Evolutionary conservation across 179 eudicot species (phyloP).

Genomic region (Drosera spatulata): DNA sequence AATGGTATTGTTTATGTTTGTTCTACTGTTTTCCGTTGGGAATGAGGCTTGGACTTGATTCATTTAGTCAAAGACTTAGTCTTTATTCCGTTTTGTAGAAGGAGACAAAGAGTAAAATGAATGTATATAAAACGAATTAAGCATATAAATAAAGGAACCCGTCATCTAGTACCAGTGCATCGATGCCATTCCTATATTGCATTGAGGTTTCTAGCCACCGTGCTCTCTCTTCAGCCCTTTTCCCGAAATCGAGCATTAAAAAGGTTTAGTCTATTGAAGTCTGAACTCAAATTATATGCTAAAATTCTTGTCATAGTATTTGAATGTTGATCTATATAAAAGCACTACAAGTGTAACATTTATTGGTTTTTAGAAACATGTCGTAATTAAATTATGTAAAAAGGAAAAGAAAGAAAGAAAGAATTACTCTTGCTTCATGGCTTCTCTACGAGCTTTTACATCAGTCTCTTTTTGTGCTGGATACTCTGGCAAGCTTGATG

Average conservation of each 20-base stretch:
- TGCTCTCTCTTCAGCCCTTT: constrained; percentile 46
- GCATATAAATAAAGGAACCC: constrained; percentile 24
- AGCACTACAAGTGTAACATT: too few species aligned
- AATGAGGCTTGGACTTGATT: constrained; percentile 28
- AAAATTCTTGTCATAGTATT: neutral
- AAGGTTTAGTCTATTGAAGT: neutral
- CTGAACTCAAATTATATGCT: neutral
- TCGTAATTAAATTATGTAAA: neutral
- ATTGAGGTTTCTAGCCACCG: constrained; percentile 55
- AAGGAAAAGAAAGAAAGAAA: constrained; percentile 1
- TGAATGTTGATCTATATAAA: too few species aligned
- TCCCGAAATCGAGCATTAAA: constrained; percentile 34
- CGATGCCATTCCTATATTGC: constrained; percentile 46
- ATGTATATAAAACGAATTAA: neutral
- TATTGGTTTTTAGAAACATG: neutral
- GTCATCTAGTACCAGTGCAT: constrained; percentile 61
- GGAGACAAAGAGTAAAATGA: too few species aligned
- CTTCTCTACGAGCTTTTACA: constrained; percentile 67
- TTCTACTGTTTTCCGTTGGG: too few species aligned
- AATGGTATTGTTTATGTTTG: constrained; percentile 32
- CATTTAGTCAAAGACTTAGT: constrained; percentile 33
- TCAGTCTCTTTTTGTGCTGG: constrained; percentile 88
- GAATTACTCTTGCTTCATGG: constrained; percentile 32
- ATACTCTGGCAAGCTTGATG: constrained; percentile 69
- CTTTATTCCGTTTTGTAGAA: constrained; percentile 37